A percentile compares a stretch with the other conserved stretches of the same genome.
phyloP scores from a whole-genome alignment of 192 early-diverging fungal species.

The Ambispora gerdemannii region DNA sequence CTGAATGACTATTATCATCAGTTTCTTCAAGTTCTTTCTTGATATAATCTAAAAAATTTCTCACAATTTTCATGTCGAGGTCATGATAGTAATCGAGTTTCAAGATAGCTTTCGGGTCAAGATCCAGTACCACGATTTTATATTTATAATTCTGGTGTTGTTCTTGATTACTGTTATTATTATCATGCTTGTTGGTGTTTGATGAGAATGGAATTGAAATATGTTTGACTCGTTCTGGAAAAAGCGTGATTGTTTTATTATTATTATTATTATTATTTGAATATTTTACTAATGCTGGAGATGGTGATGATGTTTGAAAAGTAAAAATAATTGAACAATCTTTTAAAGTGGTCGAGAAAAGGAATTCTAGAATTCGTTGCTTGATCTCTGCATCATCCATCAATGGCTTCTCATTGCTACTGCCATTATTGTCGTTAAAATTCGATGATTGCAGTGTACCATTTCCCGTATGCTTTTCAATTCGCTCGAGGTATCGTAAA shows the following conservation, averaged over 20 bases:
- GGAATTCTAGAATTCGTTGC: slow-evolving; percentile 61
- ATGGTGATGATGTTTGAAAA: slow-evolving; percentile 31
- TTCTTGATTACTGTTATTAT: too few relatives aligned
- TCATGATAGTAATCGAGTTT: slow-evolving; percentile 25
- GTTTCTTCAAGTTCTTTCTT: too few relatives aligned
- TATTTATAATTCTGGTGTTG: slow-evolving; percentile 34
- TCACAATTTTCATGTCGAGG: slow-evolving; percentile 18
- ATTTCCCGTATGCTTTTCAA: slow-evolving; percentile 28
- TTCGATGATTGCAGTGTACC: not conserved
- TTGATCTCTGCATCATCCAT: slow-evolving; percentile 34
- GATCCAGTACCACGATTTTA: slow-evolving; percentile 60
- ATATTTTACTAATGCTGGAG: slow-evolving; percentile 16
- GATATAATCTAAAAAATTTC: slow-evolving; percentile 14
- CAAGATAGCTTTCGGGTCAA: slow-evolving; percentile 59
- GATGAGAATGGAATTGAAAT: not conserved
- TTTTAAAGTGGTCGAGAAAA: slow-evolving; percentile 72
- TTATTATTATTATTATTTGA: too few relatives aligned
- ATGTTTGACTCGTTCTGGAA: not conserved
- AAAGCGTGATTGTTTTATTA: slow-evolving; percentile 12
- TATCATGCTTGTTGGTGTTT: not conserved
- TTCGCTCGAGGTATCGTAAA: slow-evolving; percentile 38
- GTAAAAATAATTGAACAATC: slow-evolving; percentile 72
- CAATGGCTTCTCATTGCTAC: too few relatives aligned
- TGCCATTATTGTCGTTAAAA: too few relatives aligned
- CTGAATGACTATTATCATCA: too few relatives aligned